Base-by-base conservation (phyloP, 495 filamentous ascomycete genomes). In the Penicillium silybi region DNA sequence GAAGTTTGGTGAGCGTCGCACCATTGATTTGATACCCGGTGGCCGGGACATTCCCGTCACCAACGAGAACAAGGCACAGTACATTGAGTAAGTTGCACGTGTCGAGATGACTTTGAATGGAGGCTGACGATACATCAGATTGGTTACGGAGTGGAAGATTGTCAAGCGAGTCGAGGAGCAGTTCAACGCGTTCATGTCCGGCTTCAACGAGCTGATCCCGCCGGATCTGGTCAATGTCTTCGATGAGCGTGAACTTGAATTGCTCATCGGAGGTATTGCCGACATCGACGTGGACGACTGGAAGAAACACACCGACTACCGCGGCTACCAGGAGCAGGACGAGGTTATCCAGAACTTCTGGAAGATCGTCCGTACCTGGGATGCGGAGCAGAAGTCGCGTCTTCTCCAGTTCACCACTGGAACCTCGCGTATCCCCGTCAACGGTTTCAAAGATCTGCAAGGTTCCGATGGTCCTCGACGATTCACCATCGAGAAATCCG, bases 231-330 rank as follows among this genome's bases (percentile, higher is more conserved):
- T 99, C 68, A 97, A 96, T 59, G 93, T 99, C 41, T 99, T 99
- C 63, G 93, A 99, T 63, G 93, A 97, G 77, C 87, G 93, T 49
- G 93, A 99, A 68, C 76, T 99, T 43, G 93, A 99, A 70, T 73
- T 99, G 59, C 77, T 99, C 56, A 97, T 99, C 66, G 93, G 93
- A 55, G 93, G 93, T 79, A 99, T 99, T 64, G 95, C 93, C 40
- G 93, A 99, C 68, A 99, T 99, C 59, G 93, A 99, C 63, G 95
- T 99, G 17, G 93, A 97, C 43, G 93, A 99, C 70, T 99, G 93
- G 93, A 99, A 99, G 85, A 99, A 99, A 75, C 93, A 99, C 74
- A 99, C 93, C n/a, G 93, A 99, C 66, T 99, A 99, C 73, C 85
- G 93, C 53, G 93, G 93, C n/a, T 99, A 99, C 75, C 96, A 95